phyloP scores from a whole-genome alignment of 2,329 filamentous ascomycete genomes.

The Metarhizium robertsii region DNA sequence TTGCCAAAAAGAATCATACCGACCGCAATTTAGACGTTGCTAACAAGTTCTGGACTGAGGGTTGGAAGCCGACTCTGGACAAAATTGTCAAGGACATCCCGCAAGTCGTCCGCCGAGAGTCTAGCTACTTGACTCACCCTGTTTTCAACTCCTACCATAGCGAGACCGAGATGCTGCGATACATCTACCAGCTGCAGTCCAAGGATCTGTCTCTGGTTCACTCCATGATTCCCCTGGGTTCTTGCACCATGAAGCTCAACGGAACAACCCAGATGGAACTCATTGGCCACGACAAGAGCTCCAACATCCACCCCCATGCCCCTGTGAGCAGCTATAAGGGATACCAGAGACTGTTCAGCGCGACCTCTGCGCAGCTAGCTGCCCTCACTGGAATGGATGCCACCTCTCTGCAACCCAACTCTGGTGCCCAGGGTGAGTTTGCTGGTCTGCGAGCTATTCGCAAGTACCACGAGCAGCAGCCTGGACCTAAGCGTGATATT shows the following conservation, averaged over 20 bases:
- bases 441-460: slow-evolving; percentile 81
- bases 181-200: slow-evolving; percentile 86
- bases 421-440: slow-evolving; percentile 92
- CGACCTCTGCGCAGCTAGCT: slow-evolving; percentile 66
- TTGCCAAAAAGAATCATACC: slow-evolving; percentile 16
- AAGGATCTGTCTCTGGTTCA: slow-evolving; percentile 91
- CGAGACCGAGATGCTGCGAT: slow-evolving; percentile 87
- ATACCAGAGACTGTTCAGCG: slow-evolving; percentile 60
- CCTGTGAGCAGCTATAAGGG: slow-evolving; percentile 54
- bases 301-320: slow-evolving; percentile 74
- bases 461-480: slow-evolving; percentile 66
- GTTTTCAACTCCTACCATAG: slow-evolving; percentile 95
- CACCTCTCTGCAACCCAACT: slow-evolving; percentile 90
- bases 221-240: slow-evolving; percentile 95
- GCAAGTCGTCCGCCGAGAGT: slow-evolving; percentile 56
- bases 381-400: slow-evolving; percentile 83
- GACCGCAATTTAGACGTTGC: slow-evolving; percentile 18
- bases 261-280: slow-evolving; percentile 89
- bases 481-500: slow-evolving; percentile 68
- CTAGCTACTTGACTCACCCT: slow-evolving; percentile 73
- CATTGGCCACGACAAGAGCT: slow-evolving; percentile 66
- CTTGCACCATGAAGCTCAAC: slow-evolving; percentile 98
- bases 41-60: slow-evolving; percentile 31
- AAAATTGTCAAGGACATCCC: slow-evolving; percentile 38
- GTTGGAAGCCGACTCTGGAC: slow-evolving; percentile 22